Evolutionary conservation across 768 basidiomycete species (phyloP).

Genomic region (Leccinum boreale): DNA sequence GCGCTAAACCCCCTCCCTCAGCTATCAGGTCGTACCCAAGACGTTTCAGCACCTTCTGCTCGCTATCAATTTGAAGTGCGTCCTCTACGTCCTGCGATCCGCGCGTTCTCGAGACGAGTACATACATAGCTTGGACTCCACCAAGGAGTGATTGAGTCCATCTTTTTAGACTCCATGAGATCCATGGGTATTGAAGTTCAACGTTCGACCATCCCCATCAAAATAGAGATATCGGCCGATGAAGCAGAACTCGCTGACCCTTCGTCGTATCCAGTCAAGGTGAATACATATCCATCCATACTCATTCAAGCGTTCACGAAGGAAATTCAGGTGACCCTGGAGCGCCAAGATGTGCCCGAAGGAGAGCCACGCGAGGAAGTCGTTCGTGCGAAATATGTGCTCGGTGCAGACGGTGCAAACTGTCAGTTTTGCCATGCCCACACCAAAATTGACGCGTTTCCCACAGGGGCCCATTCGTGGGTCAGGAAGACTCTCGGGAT

Average conservation of each 20-base stretch:
- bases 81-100: not conserved
- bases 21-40: slow-evolving; percentile 60
- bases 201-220: slow-evolving; percentile 29
- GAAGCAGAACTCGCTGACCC: slow-evolving; percentile 21
- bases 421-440: not conserved
- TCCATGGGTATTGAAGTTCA: slow-evolving; percentile 30
- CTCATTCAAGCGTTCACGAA: slow-evolving; percentile 17
- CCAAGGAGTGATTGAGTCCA: slow-evolving; percentile 33
- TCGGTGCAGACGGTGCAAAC: slow-evolving; percentile 67
- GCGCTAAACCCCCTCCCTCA: slow-evolving; percentile 20
- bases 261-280: not conserved
- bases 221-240: slow-evolving; percentile 28
- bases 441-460: not conserved
- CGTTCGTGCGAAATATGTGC: slow-evolving; percentile 68
- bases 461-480: slow-evolving; percentile 76
- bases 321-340: slow-evolving; percentile 18
- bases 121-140: slow-evolving; percentile 28
- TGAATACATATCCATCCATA: slow-evolving; percentile 6
- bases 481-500: slow-evolving; percentile 66
- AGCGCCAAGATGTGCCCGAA: slow-evolving; percentile 23
- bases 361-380: slow-evolving; percentile 45
- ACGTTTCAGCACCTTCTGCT: slow-evolving; percentile 57
- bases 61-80: slow-evolving; percentile 69
- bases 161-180: slow-evolving; percentile 35
- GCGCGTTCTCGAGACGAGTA: not conserved